Conservation (phyloP, 768 basidiomycete genomes). For the Auricularia cornea region DNA sequence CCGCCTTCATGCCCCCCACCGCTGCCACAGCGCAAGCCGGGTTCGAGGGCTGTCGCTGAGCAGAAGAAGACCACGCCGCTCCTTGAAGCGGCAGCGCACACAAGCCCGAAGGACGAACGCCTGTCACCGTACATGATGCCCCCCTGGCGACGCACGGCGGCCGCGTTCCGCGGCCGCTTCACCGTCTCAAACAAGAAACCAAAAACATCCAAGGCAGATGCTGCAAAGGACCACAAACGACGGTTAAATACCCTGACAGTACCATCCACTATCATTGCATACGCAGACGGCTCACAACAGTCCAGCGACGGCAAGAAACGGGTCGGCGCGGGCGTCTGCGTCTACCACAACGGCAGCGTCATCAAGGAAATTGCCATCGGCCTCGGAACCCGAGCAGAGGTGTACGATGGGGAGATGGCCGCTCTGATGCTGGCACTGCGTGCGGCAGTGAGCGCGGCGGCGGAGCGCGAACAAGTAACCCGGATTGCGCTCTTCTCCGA, state of each 20-base stretch:
- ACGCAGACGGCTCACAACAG: too few species aligned
- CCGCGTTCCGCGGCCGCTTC: not conserved
- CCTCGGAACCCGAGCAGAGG: conserved; percentile 19
- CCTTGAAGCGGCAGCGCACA: not conserved
- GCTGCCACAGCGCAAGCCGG: not conserved
- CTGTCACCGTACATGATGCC: not conserved
- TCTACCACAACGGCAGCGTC: too few species aligned
- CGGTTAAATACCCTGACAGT: too few species aligned
- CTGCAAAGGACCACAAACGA: too few species aligned
- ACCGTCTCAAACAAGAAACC: too few species aligned
- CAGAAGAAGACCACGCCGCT: not conserved
- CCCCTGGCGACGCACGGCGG: not conserved
- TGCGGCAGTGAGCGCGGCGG: conserved; percentile 11
- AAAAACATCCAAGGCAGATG: too few species aligned
- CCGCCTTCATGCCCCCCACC: not conserved
- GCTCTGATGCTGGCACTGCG: conserved; percentile 14
- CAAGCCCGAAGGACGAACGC: not conserved
- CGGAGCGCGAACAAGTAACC: too few species aligned
- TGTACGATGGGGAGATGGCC: conserved; percentile 22
- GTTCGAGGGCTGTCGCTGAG: not conserved
- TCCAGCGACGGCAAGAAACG: too few species aligned
- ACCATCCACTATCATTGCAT: too few species aligned
- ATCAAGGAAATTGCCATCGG: too few species aligned
- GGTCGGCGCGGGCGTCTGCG: too few species aligned
- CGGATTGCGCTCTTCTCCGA: too few species aligned